phyloP scores from a whole-genome alignment of 371 early-diverging fungal genomes.

The Dichotomocladium elegans region DNA sequence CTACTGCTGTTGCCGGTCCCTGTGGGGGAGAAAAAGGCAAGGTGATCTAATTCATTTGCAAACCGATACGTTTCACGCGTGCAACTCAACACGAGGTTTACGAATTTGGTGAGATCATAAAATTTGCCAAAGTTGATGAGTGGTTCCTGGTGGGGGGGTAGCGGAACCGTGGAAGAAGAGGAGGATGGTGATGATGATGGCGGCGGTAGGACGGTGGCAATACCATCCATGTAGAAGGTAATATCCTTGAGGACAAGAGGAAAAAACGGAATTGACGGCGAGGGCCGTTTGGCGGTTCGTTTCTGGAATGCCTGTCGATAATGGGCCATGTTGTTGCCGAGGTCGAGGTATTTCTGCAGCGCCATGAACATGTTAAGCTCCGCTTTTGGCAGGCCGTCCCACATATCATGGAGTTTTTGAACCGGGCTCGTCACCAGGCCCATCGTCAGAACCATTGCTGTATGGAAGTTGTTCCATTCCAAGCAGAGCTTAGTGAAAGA shows the following conservation, averaged over 20 bases:
- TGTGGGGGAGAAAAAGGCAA: conserved; percentile 26
- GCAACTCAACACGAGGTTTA: conserved; percentile 12
- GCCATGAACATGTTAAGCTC: conserved; percentile 19
- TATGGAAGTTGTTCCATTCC: conserved; percentile 44
- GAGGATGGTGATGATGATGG: too few relatives aligned
- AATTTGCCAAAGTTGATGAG: conserved; percentile 41
- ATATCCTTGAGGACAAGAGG: conserved; percentile 42
- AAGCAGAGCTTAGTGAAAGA: conserved; percentile 21
- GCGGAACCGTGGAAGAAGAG: too few relatives aligned
- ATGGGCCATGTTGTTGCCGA: conserved; percentile 37
- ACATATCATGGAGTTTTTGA: conserved; percentile 19
- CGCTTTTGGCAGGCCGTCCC: conserved; percentile 25
- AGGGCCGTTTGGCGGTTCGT: conserved; percentile 15
- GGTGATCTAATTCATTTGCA: conserved; percentile 27
- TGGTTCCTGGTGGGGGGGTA: neutral
- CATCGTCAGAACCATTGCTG: conserved; percentile 40
- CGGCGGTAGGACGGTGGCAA: conserved; percentile 8
- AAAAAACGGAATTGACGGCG: conserved; percentile 43
- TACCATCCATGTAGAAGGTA: conserved; percentile 41
- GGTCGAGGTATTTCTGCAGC: conserved; percentile 26
- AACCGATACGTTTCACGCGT: conserved; percentile 31
- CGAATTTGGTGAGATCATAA: conserved; percentile 19
- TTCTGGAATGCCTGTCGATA: conserved; percentile 35
- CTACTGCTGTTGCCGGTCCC: too few relatives aligned
- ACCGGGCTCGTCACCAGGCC: conserved; percentile 19